phyloP scores from a whole-genome alignment of 2,329 filamentous ascomycete species.

The Neopestalotiopsis rosae region DNA sequence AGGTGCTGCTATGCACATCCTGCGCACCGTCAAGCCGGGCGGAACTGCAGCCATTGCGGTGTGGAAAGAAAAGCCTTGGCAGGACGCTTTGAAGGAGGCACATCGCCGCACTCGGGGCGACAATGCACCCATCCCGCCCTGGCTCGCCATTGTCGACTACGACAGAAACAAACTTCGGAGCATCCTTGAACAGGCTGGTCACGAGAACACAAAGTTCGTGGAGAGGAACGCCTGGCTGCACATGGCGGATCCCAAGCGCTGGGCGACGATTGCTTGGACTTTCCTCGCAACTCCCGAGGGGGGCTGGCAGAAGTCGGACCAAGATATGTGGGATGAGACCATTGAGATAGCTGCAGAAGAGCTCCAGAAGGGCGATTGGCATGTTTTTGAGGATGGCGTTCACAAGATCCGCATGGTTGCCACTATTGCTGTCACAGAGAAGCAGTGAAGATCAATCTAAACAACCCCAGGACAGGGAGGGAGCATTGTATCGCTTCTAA shows the following conservation, averaged over 20 bases:
- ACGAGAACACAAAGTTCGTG: conserved; percentile 14
- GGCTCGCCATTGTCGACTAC: conserved; percentile 13
- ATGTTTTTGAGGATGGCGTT: conserved; percentile 13
- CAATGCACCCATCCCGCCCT: conserved; percentile 22
- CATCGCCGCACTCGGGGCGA: conserved; percentile 20
- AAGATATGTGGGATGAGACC: conserved; percentile 22
- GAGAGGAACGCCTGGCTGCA: conserved; percentile 20
- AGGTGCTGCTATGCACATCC: conserved; percentile 20
- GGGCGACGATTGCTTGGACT: conserved; percentile 22
- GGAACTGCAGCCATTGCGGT: conserved; percentile 19
- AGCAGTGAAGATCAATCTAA: conserved; percentile 9
- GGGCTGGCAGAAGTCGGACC: conserved; percentile 18
- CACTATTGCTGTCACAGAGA: conserved; percentile 12
- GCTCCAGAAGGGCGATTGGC: conserved; percentile 12
- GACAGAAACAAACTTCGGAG: background rate
- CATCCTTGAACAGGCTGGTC: background rate
- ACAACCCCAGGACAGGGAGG: too few species aligned
- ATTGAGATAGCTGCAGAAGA: conserved; percentile 2
- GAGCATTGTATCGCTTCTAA: too few species aligned
- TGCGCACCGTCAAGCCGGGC: conserved; percentile 20
- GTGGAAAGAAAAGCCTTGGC: conserved; percentile 23
- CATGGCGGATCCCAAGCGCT: conserved; percentile 19
- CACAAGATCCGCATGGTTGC: conserved; percentile 20
- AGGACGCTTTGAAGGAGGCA: conserved; percentile 19
- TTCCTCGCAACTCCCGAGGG: conserved; percentile 20